Evolutionary conservation across 768 basidiomycete genomes (phyloP), one percentile per base, ranked within the genome.

Genomic region (Pleurotus salmoneostramineus): DNA sequence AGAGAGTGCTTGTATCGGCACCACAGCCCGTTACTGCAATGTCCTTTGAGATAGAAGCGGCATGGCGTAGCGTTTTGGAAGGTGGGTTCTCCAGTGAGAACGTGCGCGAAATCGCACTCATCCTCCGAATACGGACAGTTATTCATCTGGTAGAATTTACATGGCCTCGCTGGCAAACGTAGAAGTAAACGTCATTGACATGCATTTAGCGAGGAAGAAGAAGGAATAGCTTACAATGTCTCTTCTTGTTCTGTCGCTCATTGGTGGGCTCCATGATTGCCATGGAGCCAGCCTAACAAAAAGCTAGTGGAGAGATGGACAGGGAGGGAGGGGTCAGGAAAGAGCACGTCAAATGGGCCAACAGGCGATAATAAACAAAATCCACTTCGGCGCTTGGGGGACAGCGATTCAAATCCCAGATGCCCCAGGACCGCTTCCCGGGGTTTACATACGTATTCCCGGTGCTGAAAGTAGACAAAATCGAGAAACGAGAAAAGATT

Each of bases 101-200:
- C 66, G 63, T 81, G 79, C 36, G 74, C 72, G 63, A 81, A 80
- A 60, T 80, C 76, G 65, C 80, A 81, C 27, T 73, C 74, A 35
- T 77, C 74, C 34, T 73, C 72, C n/a, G 78, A 64, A 54, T 74
- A 68, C 11, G 77, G 73, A 62, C 79, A 81, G 58, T 63, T 72
- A 47, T 68, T 70, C 12, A 69, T 60, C 64, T 80, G 78, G 58
- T 74, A 81, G 64, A 71, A 81, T 65, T 72, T 76, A 66, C 79
- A 81, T 21, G 78, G 79, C 66, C 80, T 81, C 21, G 78, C 79
- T 81, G 63, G 21, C 51, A 59, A 8, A 54, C 34, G 35, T 27
- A 42, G 56, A 57, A 57, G 60, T 64, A 40, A 66, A 59, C 47
- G 47, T 32, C 33, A 43, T 7, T 27, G 17, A 27, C 21, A 27